A percentile compares a stretch with the other conserved stretches of the same genome.
Conservation (phyloP, 345 rosid genomes). For the Noccaea caerulescens region DNA sequence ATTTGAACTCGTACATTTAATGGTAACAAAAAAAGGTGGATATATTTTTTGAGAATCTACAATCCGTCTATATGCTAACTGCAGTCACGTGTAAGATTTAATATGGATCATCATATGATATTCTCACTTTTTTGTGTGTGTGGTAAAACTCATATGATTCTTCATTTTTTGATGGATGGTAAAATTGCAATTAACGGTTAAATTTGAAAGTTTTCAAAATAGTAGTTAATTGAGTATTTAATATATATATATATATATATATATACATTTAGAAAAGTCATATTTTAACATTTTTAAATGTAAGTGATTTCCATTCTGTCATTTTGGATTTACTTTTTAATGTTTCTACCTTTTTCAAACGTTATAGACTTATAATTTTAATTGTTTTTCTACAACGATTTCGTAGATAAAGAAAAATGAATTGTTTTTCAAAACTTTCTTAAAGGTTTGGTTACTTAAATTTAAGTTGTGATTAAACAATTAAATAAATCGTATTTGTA, state of each 20-base stretch:
- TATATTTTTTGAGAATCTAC: background rate
- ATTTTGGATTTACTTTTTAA: background rate
- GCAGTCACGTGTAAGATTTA: background rate
- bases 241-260: background rate
- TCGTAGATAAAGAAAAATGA: background rate
- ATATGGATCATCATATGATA: conserved; percentile 5
- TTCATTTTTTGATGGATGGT: background rate
- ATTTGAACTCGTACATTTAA: conserved; percentile 27
- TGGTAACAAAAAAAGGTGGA: background rate
- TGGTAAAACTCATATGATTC: too few relatives aligned
- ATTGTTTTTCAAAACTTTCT: too few relatives aligned
- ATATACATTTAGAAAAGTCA: background rate
- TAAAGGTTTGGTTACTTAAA: background rate
- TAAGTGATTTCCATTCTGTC: background rate
- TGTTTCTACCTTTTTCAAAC: background rate
- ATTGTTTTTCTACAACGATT: background rate
- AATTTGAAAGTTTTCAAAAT: background rate
- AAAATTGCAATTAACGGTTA: background rate
- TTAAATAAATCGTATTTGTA: background rate
- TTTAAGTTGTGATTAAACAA: background rate
- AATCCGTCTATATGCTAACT: conserved; percentile 11
- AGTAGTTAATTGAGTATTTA: background rate
- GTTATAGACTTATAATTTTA: background rate
- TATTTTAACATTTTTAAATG: background rate
- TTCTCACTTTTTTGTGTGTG: background rate